Evolutionary conservation across 495 filamentous ascomycete species (phyloP).

Genomic region (Friedmanniomyces endolithicus): DNA sequence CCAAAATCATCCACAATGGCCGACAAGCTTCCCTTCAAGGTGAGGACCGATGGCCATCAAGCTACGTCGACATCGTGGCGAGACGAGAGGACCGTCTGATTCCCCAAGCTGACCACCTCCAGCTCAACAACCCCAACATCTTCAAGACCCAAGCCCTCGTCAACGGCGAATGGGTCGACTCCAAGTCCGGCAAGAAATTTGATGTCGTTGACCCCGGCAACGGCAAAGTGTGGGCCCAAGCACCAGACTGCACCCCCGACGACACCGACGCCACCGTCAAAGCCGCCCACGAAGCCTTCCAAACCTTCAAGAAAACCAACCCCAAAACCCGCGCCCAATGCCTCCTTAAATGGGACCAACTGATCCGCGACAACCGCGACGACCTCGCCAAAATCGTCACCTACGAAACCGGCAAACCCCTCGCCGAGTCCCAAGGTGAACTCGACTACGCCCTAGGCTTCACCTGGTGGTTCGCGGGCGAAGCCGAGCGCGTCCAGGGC

Average conservation of each 20-base stretch:
- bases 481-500: conserved; percentile 59
- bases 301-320: conserved; percentile 46
- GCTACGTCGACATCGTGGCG: neutral
- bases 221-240: conserved; percentile 50
- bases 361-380: conserved; percentile 31
- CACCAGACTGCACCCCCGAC: conserved; percentile 45
- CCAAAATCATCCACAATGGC: conserved; percentile 10
- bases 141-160: conserved; percentile 48
- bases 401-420: conserved; percentile 40
- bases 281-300: conserved; percentile 47
- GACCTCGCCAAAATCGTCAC: conserved; percentile 38
- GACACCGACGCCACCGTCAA: conserved; percentile 52
- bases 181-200: conserved; percentile 51
- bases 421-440: conserved; percentile 36
- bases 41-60: neutral
- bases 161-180: conserved; percentile 48
- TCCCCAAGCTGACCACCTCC: neutral
- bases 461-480: conserved; percentile 43
- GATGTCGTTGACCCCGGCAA: conserved; percentile 60
- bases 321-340: conserved; percentile 50
- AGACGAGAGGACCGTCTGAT: neutral
- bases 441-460: conserved; percentile 38
- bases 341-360: conserved; percentile 40
- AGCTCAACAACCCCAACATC: conserved; percentile 48
- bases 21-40: conserved; percentile 18